Conservation (phyloP, 805 yeast genomes). For the Schwanniomyces vanrijiae region DNA sequence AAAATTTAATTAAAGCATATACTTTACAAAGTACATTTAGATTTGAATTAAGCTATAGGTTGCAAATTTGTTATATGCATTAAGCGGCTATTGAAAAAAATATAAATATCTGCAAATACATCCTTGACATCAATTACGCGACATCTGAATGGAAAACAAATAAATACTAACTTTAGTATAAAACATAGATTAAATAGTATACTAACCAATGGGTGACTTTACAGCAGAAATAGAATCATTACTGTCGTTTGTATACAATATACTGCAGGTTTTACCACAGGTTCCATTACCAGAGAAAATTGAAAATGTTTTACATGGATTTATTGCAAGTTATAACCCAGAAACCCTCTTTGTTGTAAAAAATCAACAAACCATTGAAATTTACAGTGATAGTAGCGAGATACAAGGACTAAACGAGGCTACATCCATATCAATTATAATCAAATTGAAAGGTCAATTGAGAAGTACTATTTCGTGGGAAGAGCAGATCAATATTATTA, state of each 20-base stretch:
- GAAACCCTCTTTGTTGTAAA: conserved; percentile 21
- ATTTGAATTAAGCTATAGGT: too few species aligned
- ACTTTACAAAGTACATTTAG: too few species aligned
- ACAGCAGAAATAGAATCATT: not conserved
- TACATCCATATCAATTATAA: conserved; percentile 33
- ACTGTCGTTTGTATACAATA: conserved; percentile 4
- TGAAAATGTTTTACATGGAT: conserved; percentile 5
- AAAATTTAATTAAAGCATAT: too few species aligned
- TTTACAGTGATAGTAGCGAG: conserved; percentile 9
- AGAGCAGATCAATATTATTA: conserved; percentile 32
- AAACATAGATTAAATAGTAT: not conserved
- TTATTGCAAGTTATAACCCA: conserved; percentile 17
- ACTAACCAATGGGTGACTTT: not conserved
- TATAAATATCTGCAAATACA: not conserved
- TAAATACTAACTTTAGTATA: not conserved
- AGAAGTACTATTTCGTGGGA: conserved; percentile 17
- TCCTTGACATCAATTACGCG: not conserved
- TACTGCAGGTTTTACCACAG: not conserved
- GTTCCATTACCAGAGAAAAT: not conserved
- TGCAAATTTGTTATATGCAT: not conserved
- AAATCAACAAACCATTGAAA: not conserved
- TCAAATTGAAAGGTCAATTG: conserved; percentile 42
- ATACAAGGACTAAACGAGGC: conserved; percentile 3
- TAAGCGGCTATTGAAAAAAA: not conserved
- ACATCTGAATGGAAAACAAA: not conserved